A percentile compares a stretch with the other conserved stretches of the same genome.
Conservation (phyloP, 2,329 filamentous ascomycete species). For the Arachnopeziza araneosa region DNA sequence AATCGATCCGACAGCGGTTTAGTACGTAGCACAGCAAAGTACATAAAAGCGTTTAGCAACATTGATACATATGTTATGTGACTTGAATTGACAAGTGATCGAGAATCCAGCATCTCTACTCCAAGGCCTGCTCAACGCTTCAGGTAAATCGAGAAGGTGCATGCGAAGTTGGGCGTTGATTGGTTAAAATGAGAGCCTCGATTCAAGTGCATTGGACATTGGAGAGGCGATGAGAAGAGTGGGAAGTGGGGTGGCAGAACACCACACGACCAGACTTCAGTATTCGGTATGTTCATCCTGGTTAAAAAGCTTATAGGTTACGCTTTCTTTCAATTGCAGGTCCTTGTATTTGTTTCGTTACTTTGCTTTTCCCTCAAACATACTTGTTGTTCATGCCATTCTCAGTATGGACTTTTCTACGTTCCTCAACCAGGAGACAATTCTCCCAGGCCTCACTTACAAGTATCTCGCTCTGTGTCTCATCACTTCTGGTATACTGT, state of each 20-base stretch:
- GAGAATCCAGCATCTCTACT: no score
- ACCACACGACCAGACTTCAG: no score
- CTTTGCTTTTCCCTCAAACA: no score
- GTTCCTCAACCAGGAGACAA: neutral
- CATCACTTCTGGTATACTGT: neutral
- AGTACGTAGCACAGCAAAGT: neutral
- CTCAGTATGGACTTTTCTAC: neutral
- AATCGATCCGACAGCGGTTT: neutral
- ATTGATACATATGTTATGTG: neutral
- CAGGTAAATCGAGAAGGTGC: no score
- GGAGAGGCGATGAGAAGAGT: neutral
- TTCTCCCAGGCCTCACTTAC: neutral
- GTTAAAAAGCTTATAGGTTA: no score
- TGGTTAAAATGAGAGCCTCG: neutral
- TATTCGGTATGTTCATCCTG: no score
- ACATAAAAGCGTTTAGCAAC: neutral
- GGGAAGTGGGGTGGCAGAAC: no score
- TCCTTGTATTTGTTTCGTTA: no score
- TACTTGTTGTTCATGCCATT: neutral
- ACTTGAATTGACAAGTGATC: neutral
- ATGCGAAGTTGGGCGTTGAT: neutral
- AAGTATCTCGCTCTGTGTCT: neutral
- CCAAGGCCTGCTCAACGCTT: no score
- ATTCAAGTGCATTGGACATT: neutral
- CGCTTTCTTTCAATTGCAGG: no score